Evolutionary conservation across 495 filamentous ascomycete species (phyloP).

Genomic region (Cercophora sp.): DNA sequence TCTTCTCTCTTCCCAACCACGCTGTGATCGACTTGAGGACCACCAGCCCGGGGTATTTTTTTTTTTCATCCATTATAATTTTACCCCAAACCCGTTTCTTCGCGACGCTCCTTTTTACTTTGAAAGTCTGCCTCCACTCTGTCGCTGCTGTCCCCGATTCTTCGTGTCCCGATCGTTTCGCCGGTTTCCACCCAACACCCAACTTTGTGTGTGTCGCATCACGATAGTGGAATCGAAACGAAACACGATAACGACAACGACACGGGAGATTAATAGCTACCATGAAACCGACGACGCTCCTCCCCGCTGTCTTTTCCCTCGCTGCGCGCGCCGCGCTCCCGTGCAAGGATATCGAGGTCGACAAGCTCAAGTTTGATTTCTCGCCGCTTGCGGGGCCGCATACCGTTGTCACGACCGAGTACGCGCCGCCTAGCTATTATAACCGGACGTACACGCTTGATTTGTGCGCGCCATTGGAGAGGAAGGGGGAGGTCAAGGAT

Average conservation of each 20-base stretch:
- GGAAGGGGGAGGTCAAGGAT: conserved; percentile 42
- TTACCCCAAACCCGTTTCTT: background rate
- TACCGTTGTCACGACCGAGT: conserved; percentile 57
- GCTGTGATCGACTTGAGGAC: no score
- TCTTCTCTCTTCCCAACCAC: no score
- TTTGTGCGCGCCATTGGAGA: conserved; percentile 64
- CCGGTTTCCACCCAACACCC: no score
- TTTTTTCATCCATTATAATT: background rate
- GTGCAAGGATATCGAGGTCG: conserved; percentile 62
- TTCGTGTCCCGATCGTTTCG: no score
- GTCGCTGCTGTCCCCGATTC: no score
- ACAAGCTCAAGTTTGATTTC: conserved; percentile 62
- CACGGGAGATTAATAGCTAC: no score
- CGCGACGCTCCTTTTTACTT: background rate
- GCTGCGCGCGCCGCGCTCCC: background rate
- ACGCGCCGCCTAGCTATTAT: conserved; percentile 37
- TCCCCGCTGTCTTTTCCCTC: background rate
- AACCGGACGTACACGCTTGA: conserved; percentile 91
- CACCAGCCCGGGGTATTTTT: no score
- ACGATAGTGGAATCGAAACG: no score
- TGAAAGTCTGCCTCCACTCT: no score
- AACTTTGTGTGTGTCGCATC: no score
- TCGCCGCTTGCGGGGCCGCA: conserved; percentile 67
- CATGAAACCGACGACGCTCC: background rate
- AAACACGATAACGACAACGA: background rate